Evolutionary conservation across 2,329 filamentous ascomycete species (phyloP).

Genomic region (Epicoccum sorghinum): DNA sequence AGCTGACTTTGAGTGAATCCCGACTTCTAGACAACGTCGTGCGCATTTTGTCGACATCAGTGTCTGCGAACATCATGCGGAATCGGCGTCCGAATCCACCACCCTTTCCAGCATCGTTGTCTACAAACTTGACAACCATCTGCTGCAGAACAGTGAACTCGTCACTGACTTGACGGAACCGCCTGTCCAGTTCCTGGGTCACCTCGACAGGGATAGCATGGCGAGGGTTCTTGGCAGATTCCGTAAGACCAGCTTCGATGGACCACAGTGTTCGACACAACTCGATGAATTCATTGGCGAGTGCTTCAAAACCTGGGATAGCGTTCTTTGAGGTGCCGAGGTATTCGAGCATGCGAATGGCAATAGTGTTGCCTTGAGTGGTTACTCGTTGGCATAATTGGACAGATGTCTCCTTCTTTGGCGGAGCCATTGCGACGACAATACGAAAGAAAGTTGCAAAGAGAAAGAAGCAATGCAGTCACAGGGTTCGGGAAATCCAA

Average conservation of each 20-base stretch:
- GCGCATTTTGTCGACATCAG: constrained; percentile 66
- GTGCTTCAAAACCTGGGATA: constrained; percentile 53
- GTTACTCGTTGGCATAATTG: constrained; percentile 66
- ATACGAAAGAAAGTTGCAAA: not conserved
- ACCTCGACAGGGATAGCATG: constrained; percentile 66
- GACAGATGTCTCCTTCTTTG: constrained; percentile 50
- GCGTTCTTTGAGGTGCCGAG: constrained; percentile 42
- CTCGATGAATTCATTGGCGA: constrained; percentile 71
- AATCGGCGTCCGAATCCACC: constrained; percentile 66
- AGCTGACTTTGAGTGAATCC: constrained; percentile 68
- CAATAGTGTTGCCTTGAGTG: constrained; percentile 59
- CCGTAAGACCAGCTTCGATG: constrained; percentile 67
- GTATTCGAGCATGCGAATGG: constrained; percentile 52
- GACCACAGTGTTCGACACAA: constrained; percentile 70
- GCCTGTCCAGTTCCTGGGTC: constrained; percentile 67
- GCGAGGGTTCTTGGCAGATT: constrained; percentile 52
- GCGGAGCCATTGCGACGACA: constrained; percentile 35
- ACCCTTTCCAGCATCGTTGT: constrained; percentile 64
- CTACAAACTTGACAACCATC: constrained; percentile 65
- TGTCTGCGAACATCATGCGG: constrained; percentile 60
- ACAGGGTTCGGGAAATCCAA: constrained; percentile 12
- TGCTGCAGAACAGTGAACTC: constrained; percentile 70
- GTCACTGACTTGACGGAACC: constrained; percentile 65
- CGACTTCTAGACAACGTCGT: constrained; percentile 63
- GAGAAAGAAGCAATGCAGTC: constrained; percentile 6